These are phyloP conservation scores for Umbelopsis isabellina DNA, from an alignment of 192 early-diverging fungal genomes.

Conservation along the genomic window DNA sequence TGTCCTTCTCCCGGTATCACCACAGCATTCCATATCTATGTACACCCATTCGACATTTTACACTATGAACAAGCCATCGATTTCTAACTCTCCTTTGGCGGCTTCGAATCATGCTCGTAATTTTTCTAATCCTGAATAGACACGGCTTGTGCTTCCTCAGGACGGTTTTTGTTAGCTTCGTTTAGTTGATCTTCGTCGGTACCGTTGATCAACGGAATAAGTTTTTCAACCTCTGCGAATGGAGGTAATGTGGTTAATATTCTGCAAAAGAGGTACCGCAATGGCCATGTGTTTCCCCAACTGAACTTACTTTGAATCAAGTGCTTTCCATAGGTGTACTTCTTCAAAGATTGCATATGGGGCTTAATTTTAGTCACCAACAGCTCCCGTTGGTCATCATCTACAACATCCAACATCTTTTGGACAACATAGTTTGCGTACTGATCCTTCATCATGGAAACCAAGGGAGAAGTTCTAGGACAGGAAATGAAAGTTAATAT, in stretches of 20 bases:
- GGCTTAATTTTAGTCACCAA: constrained; percentile 93
- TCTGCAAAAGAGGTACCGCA: neutral
- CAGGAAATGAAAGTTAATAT: constrained; percentile 1
- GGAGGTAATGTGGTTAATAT: neutral
- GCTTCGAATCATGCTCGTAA: constrained; percentile 17
- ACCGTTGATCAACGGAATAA: constrained; percentile 33
- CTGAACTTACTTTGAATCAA: constrained; percentile 71
- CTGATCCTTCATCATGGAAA: constrained; percentile 99
- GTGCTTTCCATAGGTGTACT: constrained; percentile 99
- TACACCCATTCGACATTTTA: constrained; percentile 25
- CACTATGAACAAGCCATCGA: constrained; percentile 21
- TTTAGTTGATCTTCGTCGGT: neutral
- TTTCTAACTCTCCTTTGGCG: constrained; percentile 7
- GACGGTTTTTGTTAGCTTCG: constrained; percentile 21
- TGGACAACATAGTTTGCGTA: constrained; percentile 99
- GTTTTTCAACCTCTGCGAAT: constrained; percentile 38
- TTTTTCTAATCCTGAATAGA: constrained; percentile 8
- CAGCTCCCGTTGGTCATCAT: constrained; percentile 85
- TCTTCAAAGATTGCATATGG: constrained; percentile 88
- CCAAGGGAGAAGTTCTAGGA: constrained; percentile 74
- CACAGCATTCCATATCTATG: constrained; percentile 18
- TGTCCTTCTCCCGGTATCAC: constrained; percentile 13
- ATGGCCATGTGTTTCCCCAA: neutral
- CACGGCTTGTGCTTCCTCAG: constrained; percentile 12
- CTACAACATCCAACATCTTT: constrained; percentile 98